These are phyloP conservation scores for Gossypium davidsonii DNA, from an alignment of 441 rosid species.

Conservation along the genomic window DNA sequence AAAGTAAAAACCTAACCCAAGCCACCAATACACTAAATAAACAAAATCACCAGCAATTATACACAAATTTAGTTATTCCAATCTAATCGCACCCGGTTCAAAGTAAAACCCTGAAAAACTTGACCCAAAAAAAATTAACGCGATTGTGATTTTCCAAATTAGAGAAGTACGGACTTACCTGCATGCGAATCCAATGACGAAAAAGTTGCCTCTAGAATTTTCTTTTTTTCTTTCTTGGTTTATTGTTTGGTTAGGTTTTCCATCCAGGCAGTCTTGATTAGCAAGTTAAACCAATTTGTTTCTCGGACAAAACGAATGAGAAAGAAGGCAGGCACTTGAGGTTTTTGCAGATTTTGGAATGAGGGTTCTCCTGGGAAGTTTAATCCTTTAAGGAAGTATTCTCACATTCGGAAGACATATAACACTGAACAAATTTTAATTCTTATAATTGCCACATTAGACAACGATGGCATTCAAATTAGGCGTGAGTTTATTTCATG, in stretches of 20 bases:
- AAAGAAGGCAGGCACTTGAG: not conserved
- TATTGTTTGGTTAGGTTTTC: not conserved
- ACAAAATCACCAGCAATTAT: not conserved
- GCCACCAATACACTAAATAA: not conserved
- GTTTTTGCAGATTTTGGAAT: not conserved
- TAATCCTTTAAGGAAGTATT: not conserved
- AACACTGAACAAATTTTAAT: too few relatives aligned
- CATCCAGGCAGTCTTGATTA: not conserved
- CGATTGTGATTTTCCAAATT: not conserved
- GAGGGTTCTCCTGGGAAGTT: not conserved
- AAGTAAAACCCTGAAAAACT: slow-evolving; percentile 6
- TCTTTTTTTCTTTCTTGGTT: not conserved
- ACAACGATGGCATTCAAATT: too few relatives aligned
- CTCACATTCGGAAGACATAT: not conserved
- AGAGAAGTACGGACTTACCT: slow-evolving; percentile 4
- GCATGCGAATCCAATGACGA: not conserved
- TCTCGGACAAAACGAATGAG: not conserved
- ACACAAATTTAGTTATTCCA: not conserved
- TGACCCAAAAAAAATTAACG: not conserved
- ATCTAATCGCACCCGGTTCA: not conserved
- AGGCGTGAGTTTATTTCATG: too few relatives aligned
- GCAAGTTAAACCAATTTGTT: not conserved
- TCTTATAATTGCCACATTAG: too few relatives aligned
- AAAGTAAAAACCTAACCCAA: not conserved
- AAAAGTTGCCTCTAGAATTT: not conserved